Evolutionary conservation across 2,329 filamentous ascomycete genomes (phyloP).

Genomic region (Colletotrichum abscissum): DNA sequence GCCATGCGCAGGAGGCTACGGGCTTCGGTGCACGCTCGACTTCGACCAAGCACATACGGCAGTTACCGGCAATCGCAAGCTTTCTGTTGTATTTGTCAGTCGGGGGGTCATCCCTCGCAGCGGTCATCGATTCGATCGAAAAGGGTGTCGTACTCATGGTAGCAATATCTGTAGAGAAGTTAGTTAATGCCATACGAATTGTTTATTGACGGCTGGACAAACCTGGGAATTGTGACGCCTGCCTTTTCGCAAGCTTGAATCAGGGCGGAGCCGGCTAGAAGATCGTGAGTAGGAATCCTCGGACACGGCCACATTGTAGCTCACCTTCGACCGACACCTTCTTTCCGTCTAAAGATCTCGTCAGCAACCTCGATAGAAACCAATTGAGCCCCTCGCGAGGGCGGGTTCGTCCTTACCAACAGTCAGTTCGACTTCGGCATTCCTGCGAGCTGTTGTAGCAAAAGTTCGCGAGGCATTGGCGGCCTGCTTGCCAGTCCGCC

Average conservation of each 20-base stretch:
- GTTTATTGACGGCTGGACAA: constrained; percentile 43
- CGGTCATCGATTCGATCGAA: constrained; percentile 40
- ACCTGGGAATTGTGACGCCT: constrained; percentile 88
- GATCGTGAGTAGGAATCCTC: constrained; percentile 36
- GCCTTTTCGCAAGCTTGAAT: constrained; percentile 99
- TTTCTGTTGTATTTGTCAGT: constrained; percentile 73
- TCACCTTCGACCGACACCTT: constrained; percentile 97
- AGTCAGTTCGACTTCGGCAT: constrained; percentile 95
- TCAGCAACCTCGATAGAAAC: constrained; percentile 44
- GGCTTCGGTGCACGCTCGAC: constrained; percentile 97
- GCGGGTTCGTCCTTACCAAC: constrained; percentile 70
- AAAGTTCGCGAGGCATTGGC: constrained; percentile 79
- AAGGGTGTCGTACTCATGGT: constrained; percentile 82
- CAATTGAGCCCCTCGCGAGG: constrained; percentile 43
- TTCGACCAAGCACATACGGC: constrained; percentile 99
- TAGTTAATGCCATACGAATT: constrained; percentile 36
- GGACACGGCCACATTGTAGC: constrained; percentile 35
- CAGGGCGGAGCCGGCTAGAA: constrained; percentile 89
- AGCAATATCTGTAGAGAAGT: constrained; percentile 81
- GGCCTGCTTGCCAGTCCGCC: constrained; percentile 71
- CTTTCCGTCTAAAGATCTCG: constrained; percentile 80
- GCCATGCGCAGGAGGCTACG: constrained; percentile 98
- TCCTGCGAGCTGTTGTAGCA: constrained; percentile 80
- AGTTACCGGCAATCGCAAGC: constrained; percentile 99
- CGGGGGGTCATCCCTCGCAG: constrained; percentile 31